These are phyloP conservation scores for Pholiota conissans DNA, from an alignment of 768 basidiomycete genomes.

Conservation along the genomic window DNA sequence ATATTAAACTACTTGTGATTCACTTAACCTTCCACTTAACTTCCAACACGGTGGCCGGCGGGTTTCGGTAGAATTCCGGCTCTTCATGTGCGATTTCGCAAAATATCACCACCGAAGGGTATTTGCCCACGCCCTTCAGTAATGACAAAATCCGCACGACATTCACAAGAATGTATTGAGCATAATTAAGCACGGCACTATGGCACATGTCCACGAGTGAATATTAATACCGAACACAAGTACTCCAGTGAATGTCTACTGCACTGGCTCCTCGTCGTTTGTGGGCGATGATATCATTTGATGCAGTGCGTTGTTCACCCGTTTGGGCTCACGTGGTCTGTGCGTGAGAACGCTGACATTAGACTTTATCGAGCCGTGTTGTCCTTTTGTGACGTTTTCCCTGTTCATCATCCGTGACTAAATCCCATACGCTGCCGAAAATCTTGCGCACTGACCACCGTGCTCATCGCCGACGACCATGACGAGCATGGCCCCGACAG, in stretches of 20 bases:
- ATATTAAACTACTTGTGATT: not conserved
- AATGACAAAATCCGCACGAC: not conserved
- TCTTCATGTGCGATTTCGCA: not conserved
- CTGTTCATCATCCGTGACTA: slow-evolving; percentile 34
- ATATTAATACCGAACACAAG: slow-evolving; percentile 1
- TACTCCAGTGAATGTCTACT: too few species aligned
- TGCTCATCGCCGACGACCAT: slow-evolving; percentile 30
- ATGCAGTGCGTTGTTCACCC: slow-evolving; percentile 6
- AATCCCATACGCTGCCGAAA: slow-evolving; percentile 32
- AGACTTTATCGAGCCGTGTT: slow-evolving; percentile 20
- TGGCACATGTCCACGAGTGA: slow-evolving; percentile 6
- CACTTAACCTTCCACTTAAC: not conserved
- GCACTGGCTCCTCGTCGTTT: too few species aligned
- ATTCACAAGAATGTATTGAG: not conserved
- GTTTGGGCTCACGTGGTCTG: slow-evolving; percentile 30
- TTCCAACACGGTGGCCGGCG: not conserved
- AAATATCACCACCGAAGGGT: not conserved
- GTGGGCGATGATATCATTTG: not conserved
- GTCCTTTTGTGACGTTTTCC: slow-evolving; percentile 25
- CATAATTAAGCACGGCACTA: not conserved
- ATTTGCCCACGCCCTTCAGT: slow-evolving; percentile 1
- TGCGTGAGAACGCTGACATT: slow-evolving; percentile 40
- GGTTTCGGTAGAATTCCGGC: not conserved
- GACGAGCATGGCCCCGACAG: slow-evolving; percentile 15
- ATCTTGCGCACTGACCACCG: slow-evolving; percentile 45